Base-by-base conservation (phyloP, 371 early-diverging fungal species). In the Nematocida sp. region DNA sequence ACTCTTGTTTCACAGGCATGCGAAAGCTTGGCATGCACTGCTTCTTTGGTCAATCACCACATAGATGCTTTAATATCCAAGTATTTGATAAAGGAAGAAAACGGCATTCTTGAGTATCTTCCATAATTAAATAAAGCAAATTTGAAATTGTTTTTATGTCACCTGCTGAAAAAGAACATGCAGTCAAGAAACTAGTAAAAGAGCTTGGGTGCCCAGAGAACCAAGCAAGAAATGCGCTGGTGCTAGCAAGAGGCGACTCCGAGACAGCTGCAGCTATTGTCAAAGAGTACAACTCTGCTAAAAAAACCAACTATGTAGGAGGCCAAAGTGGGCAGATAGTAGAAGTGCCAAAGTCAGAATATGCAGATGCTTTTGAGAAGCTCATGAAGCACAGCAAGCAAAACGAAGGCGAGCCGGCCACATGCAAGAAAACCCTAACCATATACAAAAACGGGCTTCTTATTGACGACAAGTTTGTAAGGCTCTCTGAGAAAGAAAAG, bases 371-470 rank as follows among this genome's bases (percentile, higher is more conserved):
- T 23, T 70, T 70, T 62, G 62, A 45, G 31, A 60, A 48, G 43
- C 29, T 70, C 13, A 57, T 58, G 62, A 37, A 62, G 29, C 46
- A 64, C 34, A 54, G 37, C 29, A 31, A 66, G n/a, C 31, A 23
- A 5, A 60, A 23, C 1, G 41, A 57, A 31, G 19, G 13, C 3
- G 53, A 62, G 1, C 27, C n/a, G 37, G 1, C 63, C 4, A 48
- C 41, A 5, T 58, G 29, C 19, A 70, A 23, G 0, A 43, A 43
- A 32, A 45, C 32, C 19, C 48, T 70, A 11, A 62, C 51, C 13
- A 52, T 70, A 8, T 70, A 60, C 62, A 70, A 57, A 31, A 70
- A 70, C 46, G 74, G 74, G 19, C 60, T 70, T 50, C 23, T 70
- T 15, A 70, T 70, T 8, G 74, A 70, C 36, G 60, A 48, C 7